These are phyloP conservation scores for Perkinsus marinus DNA, from an alignment of 169 alveolate species.

Conservation along the genomic window DNA sequence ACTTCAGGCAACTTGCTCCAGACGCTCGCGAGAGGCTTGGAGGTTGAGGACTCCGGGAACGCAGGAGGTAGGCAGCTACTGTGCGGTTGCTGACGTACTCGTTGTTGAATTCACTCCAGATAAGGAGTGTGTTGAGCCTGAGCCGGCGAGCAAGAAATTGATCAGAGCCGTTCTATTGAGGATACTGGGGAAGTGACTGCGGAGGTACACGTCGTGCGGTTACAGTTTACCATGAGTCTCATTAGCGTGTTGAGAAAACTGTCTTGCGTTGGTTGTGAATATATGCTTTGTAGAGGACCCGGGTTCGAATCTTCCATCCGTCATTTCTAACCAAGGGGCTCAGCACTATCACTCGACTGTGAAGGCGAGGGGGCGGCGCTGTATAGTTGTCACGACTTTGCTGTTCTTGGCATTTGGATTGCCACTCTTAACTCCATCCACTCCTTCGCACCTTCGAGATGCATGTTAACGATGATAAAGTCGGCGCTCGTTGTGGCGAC, in stretches of 20 bases:
- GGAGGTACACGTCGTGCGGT: neutral
- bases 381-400: neutral
- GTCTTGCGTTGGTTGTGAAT: no score
- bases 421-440: no score
- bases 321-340: neutral
- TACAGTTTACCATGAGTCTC: neutral
- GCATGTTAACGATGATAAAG: neutral
- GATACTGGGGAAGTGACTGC: neutral
- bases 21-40: no score
- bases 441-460: no score
- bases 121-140: neutral
- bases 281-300: no score
- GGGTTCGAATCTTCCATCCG: no score
- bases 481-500: neutral
- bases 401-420: neutral
- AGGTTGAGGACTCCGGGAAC: no score
- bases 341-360: neutral
- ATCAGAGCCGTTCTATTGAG: neutral
- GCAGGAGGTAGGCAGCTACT: no score
- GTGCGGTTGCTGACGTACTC: no score
- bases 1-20: no score
- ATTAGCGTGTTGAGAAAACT: neutral
- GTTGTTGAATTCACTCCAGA: neutral
- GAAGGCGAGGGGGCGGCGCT: neutral
- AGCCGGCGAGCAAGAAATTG: neutral